Percentiles rank a stretch among this genome's conserved stretches.
Conservation (phyloP, 495 filamentous ascomycete species). For the Xylaria curta region DNA sequence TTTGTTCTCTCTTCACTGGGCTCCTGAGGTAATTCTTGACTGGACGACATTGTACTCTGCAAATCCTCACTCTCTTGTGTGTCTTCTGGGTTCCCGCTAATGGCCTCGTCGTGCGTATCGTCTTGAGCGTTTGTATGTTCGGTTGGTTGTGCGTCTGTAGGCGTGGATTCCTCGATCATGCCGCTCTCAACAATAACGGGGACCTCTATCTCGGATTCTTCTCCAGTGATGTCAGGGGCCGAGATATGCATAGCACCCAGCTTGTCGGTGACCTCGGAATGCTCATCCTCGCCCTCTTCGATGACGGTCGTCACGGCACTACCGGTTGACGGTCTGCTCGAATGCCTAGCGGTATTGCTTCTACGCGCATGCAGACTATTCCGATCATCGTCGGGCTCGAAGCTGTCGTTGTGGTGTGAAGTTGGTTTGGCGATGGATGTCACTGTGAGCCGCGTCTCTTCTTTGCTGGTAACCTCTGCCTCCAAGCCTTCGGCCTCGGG, state of each 20-base stretch:
- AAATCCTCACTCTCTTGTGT: constrained; percentile 33
- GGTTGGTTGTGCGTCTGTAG: constrained; percentile 11
- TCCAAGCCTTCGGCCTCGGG: constrained; percentile 86
- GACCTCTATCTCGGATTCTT: constrained; percentile 50
- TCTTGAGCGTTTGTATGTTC: constrained; percentile 28
- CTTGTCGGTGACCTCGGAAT: constrained; percentile 46
- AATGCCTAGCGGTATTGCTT: constrained; percentile 76
- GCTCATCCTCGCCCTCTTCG: constrained; percentile 73
- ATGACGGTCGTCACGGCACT: constrained; percentile 73
- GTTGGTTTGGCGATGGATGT: constrained; percentile 56
- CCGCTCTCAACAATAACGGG: constrained; percentile 53
- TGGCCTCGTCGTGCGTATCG: constrained; percentile 32
- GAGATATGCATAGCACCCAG: constrained; percentile 50
- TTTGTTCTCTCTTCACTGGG: constrained; percentile 29
- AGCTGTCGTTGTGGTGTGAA: constrained; percentile 43
- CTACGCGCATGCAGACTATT: constrained; percentile 46
- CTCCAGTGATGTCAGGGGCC: constrained; percentile 45
- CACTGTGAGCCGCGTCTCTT: constrained; percentile 43
- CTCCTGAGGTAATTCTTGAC: constrained; percentile 39
- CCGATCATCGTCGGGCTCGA: constrained; percentile 52
- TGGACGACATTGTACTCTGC: constrained; percentile 25
- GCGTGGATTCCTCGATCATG: constrained; percentile 30
- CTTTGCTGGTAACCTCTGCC: constrained; percentile 32
- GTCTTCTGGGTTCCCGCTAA: constrained; percentile 32
- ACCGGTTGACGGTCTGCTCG: constrained; percentile 74